phyloP scores from a whole-genome alignment of 805 yeast genomes.

The Kazachstania bromeliacearum region DNA sequence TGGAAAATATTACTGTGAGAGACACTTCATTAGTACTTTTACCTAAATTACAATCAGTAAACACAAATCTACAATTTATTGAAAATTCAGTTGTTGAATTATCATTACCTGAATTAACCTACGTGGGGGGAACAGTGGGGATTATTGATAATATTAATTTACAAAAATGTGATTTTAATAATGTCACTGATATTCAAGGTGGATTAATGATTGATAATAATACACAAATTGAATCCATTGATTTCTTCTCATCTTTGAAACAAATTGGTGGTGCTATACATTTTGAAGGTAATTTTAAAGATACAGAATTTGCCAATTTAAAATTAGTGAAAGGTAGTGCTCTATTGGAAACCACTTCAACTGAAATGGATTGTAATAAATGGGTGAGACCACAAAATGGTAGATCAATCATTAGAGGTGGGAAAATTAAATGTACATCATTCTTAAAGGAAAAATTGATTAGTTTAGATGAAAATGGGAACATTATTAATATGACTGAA shows the following conservation, averaged over 20 bases:
- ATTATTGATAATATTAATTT: slow-evolving; percentile 49
- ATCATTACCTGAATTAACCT: slow-evolving; percentile 46
- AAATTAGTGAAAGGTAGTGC: slow-evolving; percentile 74
- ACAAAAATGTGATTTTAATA: slow-evolving; percentile 40
- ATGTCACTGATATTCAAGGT: slow-evolving; percentile 57
- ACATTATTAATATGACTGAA: slow-evolving; percentile 24
- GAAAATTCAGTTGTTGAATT: slow-evolving; percentile 46
- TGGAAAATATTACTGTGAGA: slow-evolving; percentile 56
- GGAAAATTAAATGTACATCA: slow-evolving; percentile 56
- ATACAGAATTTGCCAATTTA: slow-evolving; percentile 42
- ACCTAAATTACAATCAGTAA: slow-evolving; percentile 41
- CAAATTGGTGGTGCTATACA: slow-evolving; percentile 75
- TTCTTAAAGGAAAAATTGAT: slow-evolving; percentile 35
- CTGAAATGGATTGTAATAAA: slow-evolving; percentile 49
- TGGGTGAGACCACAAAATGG: slow-evolving; percentile 49
- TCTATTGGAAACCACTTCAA: slow-evolving; percentile 41
- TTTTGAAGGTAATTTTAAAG: slow-evolving; percentile 54
- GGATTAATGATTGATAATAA: slow-evolving; percentile 67
- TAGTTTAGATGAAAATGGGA: slow-evolving; percentile 40
- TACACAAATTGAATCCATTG: slow-evolving; percentile 39
- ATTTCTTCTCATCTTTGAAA: slow-evolving; percentile 50
- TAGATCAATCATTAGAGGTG: slow-evolving; percentile 59
- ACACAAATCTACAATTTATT: slow-evolving; percentile 53
- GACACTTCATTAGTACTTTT: slow-evolving; percentile 46
- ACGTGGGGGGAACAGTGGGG: slow-evolving; percentile 62